These are phyloP conservation scores for Citrus mangshanensis DNA, from an alignment of 345 rosid species.

Conservation along the genomic window DNA sequence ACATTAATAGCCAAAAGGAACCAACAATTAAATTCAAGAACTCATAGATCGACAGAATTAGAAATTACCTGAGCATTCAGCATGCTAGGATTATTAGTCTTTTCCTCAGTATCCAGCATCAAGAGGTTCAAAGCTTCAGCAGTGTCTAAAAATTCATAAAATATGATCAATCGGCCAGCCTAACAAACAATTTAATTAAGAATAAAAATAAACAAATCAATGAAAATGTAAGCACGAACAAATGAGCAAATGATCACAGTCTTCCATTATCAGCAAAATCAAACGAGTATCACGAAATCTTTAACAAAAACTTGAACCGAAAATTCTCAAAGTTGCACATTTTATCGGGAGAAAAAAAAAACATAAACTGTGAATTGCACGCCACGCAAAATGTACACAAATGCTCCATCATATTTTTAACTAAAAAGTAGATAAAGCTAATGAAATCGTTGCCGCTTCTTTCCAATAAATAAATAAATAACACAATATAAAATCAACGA, in stretches of 20 bases:
- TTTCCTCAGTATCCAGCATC: slow-evolving; percentile 14
- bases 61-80: slow-evolving; percentile 33
- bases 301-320: background rate
- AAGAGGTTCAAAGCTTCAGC: slow-evolving; percentile 18
- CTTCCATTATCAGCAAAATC: background rate
- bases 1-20: slow-evolving; percentile 14
- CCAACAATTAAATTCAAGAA: background rate
- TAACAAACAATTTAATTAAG: background rate
- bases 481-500: background rate
- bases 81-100: slow-evolving; percentile 15
- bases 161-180: background rate
- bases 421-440: background rate
- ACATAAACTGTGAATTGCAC: background rate
- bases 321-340: background rate
- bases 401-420: background rate
- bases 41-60: background rate
- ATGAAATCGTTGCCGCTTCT: background rate
- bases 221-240: background rate
- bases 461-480: background rate
- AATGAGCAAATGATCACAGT: background rate
- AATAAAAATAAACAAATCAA: background rate
- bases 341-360: background rate
- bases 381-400: background rate
- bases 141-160: slow-evolving; percentile 17
- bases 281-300: background rate